phyloP scores from a whole-genome alignment of 768 basidiomycete species.

The Mycena polygramma region DNA sequence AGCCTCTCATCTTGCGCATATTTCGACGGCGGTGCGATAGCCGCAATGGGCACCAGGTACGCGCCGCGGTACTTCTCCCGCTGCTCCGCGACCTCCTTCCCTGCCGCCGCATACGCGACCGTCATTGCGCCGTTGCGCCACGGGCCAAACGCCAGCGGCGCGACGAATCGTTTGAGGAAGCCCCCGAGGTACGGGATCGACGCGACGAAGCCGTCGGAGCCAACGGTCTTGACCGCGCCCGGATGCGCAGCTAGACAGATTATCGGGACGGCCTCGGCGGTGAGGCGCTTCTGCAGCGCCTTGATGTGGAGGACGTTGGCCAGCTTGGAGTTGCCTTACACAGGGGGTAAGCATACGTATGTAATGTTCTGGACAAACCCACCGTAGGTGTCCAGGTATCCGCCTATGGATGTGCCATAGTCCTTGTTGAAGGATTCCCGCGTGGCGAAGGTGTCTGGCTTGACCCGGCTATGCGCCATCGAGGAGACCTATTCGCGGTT shows the following conservation, averaged over 20 bases:
- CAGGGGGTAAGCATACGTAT: not conserved
- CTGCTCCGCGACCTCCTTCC: constrained; percentile 35
- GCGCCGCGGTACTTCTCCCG: constrained; percentile 46
- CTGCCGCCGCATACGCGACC: constrained; percentile 47
- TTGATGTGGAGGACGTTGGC: constrained; percentile 47
- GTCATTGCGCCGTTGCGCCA: constrained; percentile 44
- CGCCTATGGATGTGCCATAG: not conserved
- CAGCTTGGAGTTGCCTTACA: constrained; percentile 38
- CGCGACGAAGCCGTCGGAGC: constrained; percentile 11
- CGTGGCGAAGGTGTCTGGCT: constrained; percentile 30
- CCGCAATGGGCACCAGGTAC: constrained; percentile 46
- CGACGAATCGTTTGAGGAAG: constrained; percentile 39
- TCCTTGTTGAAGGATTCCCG: constrained; percentile 37
- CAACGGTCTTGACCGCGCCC: constrained; percentile 45
- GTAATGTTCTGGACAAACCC: not conserved
- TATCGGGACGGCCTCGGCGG: constrained; percentile 41
- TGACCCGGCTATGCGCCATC: constrained; percentile 22
- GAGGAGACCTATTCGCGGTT: constrained; percentile 30
- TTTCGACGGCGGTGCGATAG: constrained; percentile 29
- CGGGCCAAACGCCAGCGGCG: constrained; percentile 35
- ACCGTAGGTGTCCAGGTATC: constrained; percentile 35
- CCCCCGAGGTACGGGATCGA: constrained; percentile 27
- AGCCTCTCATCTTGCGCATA: constrained; percentile 40
- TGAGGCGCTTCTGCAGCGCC: constrained; percentile 57
- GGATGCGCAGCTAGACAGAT: constrained; percentile 47